Evolutionary conservation across 257 asterid genomes (phyloP).

Genomic region (Thymus quinquecostatus): DNA sequence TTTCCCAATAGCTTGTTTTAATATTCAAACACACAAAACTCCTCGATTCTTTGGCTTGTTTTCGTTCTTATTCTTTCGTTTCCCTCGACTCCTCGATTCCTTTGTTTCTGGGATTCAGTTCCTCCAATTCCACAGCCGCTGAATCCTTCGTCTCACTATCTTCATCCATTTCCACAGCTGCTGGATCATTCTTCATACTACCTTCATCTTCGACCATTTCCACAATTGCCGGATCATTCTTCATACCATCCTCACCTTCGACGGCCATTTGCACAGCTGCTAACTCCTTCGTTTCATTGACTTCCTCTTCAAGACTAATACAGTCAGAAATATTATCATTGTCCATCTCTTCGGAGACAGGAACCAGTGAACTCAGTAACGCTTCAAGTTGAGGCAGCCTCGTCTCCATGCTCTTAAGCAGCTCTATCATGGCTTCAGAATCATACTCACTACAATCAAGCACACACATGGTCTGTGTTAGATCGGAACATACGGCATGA

Average conservation of each 20-base stretch:
- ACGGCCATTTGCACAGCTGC: no score
- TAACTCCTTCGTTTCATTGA: no score
- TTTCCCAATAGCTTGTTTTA: no score
- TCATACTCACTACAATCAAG: constrained; percentile 28
- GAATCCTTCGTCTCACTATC: background rate
- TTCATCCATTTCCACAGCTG: background rate
- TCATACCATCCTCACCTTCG: no score
- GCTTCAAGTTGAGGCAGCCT: constrained; percentile 30
- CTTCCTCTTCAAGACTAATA: no score
- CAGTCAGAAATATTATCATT: no score
- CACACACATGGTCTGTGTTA: background rate
- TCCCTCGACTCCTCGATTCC: constrained; percentile 24
- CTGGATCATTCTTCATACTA: no score
- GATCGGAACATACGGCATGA: background rate
- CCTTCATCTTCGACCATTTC: no score
- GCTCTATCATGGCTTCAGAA: constrained; percentile 4
- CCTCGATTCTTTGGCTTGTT: background rate
- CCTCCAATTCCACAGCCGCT: constrained; percentile 5
- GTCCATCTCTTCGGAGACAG: background rate
- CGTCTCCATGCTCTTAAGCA: constrained; percentile 30
- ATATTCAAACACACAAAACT: no score
- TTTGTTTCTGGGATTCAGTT: constrained; percentile 11
- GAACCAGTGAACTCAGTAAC: background rate
- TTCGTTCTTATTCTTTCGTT: no score
- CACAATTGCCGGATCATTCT: no score